Percentiles rank a stretch among this genome's conserved stretches.
Evolutionary conservation across 78 protist species (phyloP).

Genomic region (Chrysochromulina tobinii): DNA sequence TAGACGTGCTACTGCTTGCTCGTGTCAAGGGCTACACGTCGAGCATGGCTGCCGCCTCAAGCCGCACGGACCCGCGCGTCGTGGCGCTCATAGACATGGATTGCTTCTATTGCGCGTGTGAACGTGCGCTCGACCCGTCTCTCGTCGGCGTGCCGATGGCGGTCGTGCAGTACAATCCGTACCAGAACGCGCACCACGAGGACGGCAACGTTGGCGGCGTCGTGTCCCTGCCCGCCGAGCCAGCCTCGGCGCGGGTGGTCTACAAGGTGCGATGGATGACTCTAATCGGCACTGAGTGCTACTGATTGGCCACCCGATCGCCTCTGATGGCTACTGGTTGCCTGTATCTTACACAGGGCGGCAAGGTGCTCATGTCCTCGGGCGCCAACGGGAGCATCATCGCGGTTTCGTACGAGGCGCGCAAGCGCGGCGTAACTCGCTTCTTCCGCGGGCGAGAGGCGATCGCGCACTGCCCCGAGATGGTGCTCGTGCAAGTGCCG

Average conservation of each 20-base stretch:
- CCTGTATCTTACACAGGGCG: not conserved
- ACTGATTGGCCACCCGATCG: too few species aligned
- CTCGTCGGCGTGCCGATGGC: conserved; percentile 37
- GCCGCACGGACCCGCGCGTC: not conserved
- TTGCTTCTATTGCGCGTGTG: conserved; percentile 42
- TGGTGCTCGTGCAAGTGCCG: conserved; percentile 34
- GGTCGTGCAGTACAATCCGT: conserved; percentile 41
- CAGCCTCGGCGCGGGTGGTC: not conserved
- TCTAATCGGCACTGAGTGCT: too few species aligned
- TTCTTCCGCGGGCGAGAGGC: conserved; percentile 30
- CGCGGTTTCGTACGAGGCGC: conserved; percentile 45
- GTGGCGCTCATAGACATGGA: conserved; percentile 46
- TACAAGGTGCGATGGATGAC: too few species aligned
- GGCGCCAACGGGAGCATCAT: conserved; percentile 22
- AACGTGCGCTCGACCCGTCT: conserved; percentile 18
- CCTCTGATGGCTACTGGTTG: too few species aligned
- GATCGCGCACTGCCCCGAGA: not conserved
- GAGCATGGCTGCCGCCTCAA: too few species aligned
- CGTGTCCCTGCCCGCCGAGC: not conserved
- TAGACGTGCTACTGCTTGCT: too few species aligned
- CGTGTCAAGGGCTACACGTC: too few species aligned
- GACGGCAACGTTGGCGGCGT: not conserved
- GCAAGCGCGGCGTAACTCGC: conserved; percentile 38
- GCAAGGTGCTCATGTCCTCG: not conserved
- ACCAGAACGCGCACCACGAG: not conserved